Percentiles rank a stretch among this genome's conserved stretches.
phyloP scores from a whole-genome alignment of 768 basidiomycete species.

The Leccinum barrowsii region DNA sequence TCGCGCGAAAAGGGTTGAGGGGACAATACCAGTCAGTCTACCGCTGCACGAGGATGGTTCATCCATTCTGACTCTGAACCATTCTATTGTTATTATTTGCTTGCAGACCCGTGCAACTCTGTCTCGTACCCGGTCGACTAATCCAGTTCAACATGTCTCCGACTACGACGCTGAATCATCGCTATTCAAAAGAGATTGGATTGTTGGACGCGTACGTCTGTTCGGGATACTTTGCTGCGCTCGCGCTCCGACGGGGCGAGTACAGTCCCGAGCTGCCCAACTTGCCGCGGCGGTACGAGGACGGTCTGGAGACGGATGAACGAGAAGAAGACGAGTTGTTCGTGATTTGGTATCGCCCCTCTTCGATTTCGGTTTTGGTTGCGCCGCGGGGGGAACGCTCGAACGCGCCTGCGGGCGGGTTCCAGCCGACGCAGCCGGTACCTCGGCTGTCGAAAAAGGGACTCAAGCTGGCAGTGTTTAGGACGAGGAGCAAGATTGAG shows the following conservation, averaged over 20 bases:
- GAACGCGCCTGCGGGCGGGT: constrained; percentile 20
- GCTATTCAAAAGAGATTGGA: constrained; percentile 51
- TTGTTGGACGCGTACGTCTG: constrained; percentile 76
- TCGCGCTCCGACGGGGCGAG: constrained; percentile 60
- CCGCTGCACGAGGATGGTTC: neutral
- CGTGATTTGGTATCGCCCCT: constrained; percentile 66
- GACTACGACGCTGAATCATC: constrained; percentile 52
- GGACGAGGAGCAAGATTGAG: constrained; percentile 80
- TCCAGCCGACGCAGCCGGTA: constrained; percentile 26
- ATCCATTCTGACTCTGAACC: neutral
- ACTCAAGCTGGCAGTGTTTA: constrained; percentile 60
- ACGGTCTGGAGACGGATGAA: constrained; percentile 87
- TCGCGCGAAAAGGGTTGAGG: constrained; percentile 62
- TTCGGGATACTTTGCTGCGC: constrained; percentile 81
- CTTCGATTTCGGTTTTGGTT: constrained; percentile 12
- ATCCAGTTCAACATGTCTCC: constrained; percentile 67
- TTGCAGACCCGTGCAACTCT: constrained; percentile 62
- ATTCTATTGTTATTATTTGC: neutral
- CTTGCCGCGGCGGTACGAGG: constrained; percentile 75
- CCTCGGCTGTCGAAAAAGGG: constrained; percentile 52
- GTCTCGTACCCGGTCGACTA: constrained; percentile 73
- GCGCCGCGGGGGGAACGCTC: constrained; percentile 3
- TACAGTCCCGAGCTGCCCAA: constrained; percentile 50
- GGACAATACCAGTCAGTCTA: constrained; percentile 74
- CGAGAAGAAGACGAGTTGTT: constrained; percentile 86